These are phyloP conservation scores for Pleurostoma richardsiae DNA, from an alignment of 2,329 filamentous ascomycete genomes.

Conservation along the genomic window DNA sequence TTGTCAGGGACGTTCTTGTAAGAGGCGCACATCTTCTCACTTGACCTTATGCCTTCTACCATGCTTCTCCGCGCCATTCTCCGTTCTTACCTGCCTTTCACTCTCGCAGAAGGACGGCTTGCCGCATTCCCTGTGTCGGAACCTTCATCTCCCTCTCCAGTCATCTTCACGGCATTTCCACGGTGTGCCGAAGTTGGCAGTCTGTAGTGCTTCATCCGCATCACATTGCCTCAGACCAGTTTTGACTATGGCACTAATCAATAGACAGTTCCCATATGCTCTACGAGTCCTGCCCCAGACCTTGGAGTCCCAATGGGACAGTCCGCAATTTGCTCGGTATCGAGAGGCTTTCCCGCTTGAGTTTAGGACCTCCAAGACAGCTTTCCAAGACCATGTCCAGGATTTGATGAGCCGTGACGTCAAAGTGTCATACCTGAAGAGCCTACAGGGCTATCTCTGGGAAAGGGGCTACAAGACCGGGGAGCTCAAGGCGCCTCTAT, in stretches of 20 bases:
- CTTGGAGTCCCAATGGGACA: constrained; percentile 63
- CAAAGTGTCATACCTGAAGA: constrained; percentile 73
- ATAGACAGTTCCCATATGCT: constrained; percentile 69
- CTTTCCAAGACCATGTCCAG: constrained; percentile 61
- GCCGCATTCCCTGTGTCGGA: no score
- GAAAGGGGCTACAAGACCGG: constrained; percentile 66
- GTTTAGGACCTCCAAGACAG: constrained; percentile 50
- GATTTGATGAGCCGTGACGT: constrained; percentile 68
- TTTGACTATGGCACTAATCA: background rate
- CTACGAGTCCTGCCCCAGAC: constrained; percentile 60
- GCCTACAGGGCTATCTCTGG: constrained; percentile 77
- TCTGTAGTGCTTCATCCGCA: background rate
- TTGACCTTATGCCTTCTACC: constrained; percentile 7
- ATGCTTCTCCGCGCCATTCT: no score
- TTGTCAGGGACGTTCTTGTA: constrained; percentile 80
- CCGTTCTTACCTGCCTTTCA: no score
- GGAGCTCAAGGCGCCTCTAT: constrained; percentile 66
- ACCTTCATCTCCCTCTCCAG: no score
- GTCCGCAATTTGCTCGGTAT: constrained; percentile 59
- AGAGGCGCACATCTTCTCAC: constrained; percentile 29
- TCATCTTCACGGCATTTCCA: no score
- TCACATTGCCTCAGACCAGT: background rate
- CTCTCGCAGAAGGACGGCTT: no score
- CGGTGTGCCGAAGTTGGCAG: no score
- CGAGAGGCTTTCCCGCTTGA: constrained; percentile 66